Percentiles rank a stretch among this genome's conserved stretches.
Evolutionary conservation across 106 monocot species (phyloP).

Genomic region (Phalaenopsis aphrodite): DNA sequence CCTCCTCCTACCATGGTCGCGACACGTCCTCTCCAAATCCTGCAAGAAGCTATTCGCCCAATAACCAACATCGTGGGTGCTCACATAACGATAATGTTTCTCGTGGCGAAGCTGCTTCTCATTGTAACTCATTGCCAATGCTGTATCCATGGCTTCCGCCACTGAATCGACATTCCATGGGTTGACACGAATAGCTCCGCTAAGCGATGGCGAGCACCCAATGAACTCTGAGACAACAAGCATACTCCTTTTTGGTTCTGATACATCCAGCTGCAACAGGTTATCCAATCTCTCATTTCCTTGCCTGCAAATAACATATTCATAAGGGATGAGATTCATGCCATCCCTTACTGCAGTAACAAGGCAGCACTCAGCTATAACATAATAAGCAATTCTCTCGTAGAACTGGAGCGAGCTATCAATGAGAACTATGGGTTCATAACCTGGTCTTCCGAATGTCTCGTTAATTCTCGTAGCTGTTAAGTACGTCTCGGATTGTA

Average conservation of each 20-base stretch:
- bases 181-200: slow-evolving; percentile 52
- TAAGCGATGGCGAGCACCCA: slow-evolving; percentile 57
- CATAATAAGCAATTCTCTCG: slow-evolving; percentile 53
- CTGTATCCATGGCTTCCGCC: slow-evolving; percentile 38
- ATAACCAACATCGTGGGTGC: slow-evolving; percentile 45
- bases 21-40: slow-evolving; percentile 43
- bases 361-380: slow-evolving; percentile 49
- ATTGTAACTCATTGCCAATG: slow-evolving; percentile 15
- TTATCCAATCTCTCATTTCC: slow-evolving; percentile 60
- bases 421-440: slow-evolving; percentile 44
- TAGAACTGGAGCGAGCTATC: slow-evolving; percentile 41
- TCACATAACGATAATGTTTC: slow-evolving; percentile 57
- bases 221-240: slow-evolving; percentile 55
- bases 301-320: slow-evolving; percentile 56
- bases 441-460: slow-evolving; percentile 25
- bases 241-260: slow-evolving; percentile 29
- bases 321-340: slow-evolving; percentile 62
- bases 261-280: not conserved
- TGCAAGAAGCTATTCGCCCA: slow-evolving; percentile 51
- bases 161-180: slow-evolving; percentile 46
- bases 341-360: slow-evolving; percentile 71
- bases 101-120: slow-evolving; percentile 56
- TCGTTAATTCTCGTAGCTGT: slow-evolving; percentile 37
- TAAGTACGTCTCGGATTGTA: slow-evolving; percentile 25
- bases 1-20: slow-evolving; percentile 35